A percentile compares a stretch with the other conserved stretches of the same genome.
phyloP scores from a whole-genome alignment of 2,329 filamentous ascomycete species.

The Coniochaeta prunicola region DNA sequence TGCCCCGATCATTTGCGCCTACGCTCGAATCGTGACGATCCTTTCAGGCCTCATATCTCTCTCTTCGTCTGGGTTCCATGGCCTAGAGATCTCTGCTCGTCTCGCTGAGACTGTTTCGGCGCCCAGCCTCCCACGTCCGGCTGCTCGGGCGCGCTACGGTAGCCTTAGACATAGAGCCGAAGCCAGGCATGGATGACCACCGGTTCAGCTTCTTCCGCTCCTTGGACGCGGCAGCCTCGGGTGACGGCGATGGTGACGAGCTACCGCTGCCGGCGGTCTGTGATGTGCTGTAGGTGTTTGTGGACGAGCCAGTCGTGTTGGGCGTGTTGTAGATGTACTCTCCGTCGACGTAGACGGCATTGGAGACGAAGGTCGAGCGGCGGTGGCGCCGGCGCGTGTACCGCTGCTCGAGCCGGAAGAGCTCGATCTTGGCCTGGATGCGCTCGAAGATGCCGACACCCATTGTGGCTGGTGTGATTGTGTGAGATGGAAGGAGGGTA shows the following conservation, averaged over 20 bases:
- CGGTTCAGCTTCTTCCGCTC: constrained; percentile 42
- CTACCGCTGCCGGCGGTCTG: neutral
- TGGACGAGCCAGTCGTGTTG: constrained; percentile 49
- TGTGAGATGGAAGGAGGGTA: neutral
- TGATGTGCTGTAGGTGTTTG: constrained; percentile 26
- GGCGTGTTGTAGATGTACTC: constrained; percentile 80
- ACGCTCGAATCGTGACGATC: neutral
- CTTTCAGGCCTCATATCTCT: neutral
- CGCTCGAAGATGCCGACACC: constrained; percentile 48
- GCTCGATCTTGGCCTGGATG: constrained; percentile 68
- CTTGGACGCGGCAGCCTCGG: constrained; percentile 25
- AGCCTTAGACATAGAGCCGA: constrained; percentile 32
- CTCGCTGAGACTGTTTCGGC: neutral
- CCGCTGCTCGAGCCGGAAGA: constrained; percentile 90
- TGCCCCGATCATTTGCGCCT: neutral
- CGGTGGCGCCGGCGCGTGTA: constrained; percentile 85
- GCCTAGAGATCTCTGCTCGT: neutral
- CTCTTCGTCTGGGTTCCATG: neutral
- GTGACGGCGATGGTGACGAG: constrained; percentile 22
- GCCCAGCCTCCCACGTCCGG: neutral
- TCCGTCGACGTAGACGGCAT: constrained; percentile 88
- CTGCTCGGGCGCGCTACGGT: neutral
- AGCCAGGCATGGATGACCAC: constrained; percentile 49
- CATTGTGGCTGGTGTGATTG: constrained; percentile 23
- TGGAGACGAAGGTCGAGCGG: constrained; percentile 81